Evolutionary conservation across 1,284 basidiomycete genomes (phyloP).

Genomic region (Tilletia setariae): DNA sequence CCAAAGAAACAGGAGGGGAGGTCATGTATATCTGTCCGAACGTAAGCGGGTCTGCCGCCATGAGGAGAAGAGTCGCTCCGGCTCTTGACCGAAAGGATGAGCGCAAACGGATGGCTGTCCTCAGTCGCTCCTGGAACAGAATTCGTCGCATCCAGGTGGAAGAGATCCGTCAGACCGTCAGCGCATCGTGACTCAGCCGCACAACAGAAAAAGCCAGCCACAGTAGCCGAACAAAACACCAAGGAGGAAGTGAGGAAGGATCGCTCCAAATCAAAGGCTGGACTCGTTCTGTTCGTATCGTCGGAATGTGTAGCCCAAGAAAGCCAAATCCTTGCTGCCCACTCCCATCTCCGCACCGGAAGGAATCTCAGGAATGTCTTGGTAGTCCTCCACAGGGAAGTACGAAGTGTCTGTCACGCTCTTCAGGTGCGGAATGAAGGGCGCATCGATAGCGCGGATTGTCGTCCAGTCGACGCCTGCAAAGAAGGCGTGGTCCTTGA

Average conservation of each 20-base stretch:
- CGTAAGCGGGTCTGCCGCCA: no score
- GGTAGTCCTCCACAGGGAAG: slow-evolving; percentile 94
- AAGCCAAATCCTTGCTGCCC: slow-evolving; percentile 50
- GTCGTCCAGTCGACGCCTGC: slow-evolving; percentile 91
- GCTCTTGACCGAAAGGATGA: no score
- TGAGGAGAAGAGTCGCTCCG: no score
- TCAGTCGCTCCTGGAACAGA: no score
- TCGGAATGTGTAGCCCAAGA: slow-evolving; percentile 51
- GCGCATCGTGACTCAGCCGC: no score
- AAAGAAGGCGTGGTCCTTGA: slow-evolving; percentile 92
- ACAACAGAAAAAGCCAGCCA: no score
- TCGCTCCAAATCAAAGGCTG: background rate
- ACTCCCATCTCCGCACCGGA: slow-evolving; percentile 43
- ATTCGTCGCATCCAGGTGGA: no score
- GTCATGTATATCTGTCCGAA: no score
- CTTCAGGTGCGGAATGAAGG: slow-evolving; percentile 85
- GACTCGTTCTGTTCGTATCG: slow-evolving; percentile 49
- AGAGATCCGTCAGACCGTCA: no score
- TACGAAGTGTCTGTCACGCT: slow-evolving; percentile 86
- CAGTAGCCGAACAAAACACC: no score
- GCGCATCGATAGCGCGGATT: slow-evolving; percentile 87
- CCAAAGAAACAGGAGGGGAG: no score
- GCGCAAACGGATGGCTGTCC: no score
- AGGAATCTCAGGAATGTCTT: slow-evolving; percentile 67
- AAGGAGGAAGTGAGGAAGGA: background rate